Conservation (phyloP, 257 asterid genomes). For the Solanum tacnaense region DNA sequence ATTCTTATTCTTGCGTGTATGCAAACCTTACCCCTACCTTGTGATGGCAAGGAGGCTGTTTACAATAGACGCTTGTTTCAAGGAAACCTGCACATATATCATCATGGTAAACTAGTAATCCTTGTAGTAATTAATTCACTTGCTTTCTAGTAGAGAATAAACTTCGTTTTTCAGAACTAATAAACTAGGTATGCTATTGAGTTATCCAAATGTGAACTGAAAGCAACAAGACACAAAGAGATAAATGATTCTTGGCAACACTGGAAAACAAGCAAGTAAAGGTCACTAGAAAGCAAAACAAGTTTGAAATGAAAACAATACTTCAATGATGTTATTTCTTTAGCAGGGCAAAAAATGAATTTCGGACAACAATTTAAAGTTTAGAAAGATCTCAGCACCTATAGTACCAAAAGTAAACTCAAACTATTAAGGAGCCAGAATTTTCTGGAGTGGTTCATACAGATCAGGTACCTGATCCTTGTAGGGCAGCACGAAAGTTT, state of each 20-base stretch:
- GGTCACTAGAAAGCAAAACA: not conserved
- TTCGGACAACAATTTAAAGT: not conserved
- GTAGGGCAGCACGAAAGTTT: not conserved
- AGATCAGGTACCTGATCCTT: not conserved
- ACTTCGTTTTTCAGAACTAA: not conserved
- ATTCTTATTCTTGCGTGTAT: conserved; percentile 11
- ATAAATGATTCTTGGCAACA: not conserved
- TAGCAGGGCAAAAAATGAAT: not conserved
- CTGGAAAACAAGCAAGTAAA: not conserved
- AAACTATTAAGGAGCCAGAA: not conserved
- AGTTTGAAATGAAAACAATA: not conserved
- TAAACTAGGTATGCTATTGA: not conserved
- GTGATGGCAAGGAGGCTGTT: not conserved
- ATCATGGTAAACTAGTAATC: not conserved
- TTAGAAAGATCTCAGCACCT: not conserved
- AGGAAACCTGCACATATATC: not conserved
- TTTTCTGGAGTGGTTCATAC: not conserved
- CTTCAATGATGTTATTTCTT: not conserved
- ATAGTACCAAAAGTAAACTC: not conserved
- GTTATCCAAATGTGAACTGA: not conserved
- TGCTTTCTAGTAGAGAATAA: not conserved
- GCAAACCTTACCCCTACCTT: not conserved
- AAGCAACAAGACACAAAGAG: not conserved
- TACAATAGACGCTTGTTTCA: fast-evolving
- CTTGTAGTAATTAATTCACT: not conserved